These are phyloP conservation scores for Rehmannia glutinosa DNA, from an alignment of 257 asterid genomes.

Conservation along the genomic window DNA sequence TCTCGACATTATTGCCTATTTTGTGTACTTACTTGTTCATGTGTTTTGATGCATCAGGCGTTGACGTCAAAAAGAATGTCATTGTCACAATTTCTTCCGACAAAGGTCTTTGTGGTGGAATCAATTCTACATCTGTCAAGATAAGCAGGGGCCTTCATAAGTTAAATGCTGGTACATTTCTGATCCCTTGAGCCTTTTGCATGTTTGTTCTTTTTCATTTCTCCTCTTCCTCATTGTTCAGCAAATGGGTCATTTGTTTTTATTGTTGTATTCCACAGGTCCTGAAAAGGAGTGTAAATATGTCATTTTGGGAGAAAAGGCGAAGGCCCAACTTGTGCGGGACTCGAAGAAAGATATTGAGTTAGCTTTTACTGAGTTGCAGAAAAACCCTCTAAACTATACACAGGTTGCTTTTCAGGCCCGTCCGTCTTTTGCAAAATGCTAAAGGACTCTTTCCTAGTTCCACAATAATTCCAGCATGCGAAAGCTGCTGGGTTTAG, in stretches of 20 bases:
- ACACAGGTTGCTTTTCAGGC: constrained; percentile 65
- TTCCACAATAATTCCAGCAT: neutral
- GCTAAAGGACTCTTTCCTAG: neutral
- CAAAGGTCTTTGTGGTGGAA: constrained; percentile 99
- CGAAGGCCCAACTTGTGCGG: constrained; percentile 87
- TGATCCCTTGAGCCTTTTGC: neutral
- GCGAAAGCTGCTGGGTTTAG: neutral
- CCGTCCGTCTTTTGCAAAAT: neutral
- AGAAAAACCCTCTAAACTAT: constrained; percentile 88
- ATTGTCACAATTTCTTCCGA: constrained; percentile 79
- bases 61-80: constrained; percentile 90
- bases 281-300: constrained; percentile 78
- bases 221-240: neutral
- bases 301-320: constrained; percentile 95
- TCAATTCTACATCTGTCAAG: constrained; percentile 92
- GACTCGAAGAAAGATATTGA: constrained; percentile 76
- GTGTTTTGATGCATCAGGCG: constrained; percentile 47
- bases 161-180: constrained; percentile 52
- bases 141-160: constrained; percentile 74
- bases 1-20: too few species aligned
- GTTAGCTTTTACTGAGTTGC: constrained; percentile 73
- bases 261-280: constrained; percentile 32
- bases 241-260: neutral
- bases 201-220: neutral
- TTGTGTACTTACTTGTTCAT: neutral